These are phyloP conservation scores for Aspergillus viridinutans DNA, from an alignment of 2,329 filamentous ascomycete genomes.

Conservation along the genomic window DNA sequence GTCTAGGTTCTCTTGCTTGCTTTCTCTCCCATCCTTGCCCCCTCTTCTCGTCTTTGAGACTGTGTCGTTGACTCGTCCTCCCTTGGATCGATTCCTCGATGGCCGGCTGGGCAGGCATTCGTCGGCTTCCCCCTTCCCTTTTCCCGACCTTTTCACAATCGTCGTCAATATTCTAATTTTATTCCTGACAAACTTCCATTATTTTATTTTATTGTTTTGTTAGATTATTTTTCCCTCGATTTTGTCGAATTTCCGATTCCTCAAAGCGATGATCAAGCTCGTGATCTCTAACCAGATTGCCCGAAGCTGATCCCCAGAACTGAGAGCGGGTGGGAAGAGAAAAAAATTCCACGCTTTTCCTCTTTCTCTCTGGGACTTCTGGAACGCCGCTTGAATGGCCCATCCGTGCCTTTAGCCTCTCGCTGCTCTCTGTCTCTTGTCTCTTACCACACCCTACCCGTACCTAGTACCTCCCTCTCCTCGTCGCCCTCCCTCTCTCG, in stretches of 20 bases:
- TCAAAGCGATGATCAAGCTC: not conserved
- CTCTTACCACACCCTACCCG: too few species aligned
- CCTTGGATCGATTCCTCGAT: not conserved
- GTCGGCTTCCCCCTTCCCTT: not conserved
- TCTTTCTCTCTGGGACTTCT: slow-evolving; percentile 21
- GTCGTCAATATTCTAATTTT: not conserved
- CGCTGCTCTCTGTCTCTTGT: slow-evolving; percentile 3
- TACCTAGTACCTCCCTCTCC: slow-evolving; percentile 3
- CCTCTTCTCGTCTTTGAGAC: not conserved
- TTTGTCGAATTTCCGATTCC: not conserved
- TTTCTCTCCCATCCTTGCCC: not conserved
- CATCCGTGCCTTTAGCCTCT: slow-evolving; percentile 22
- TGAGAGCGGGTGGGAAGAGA: slow-evolving; percentile 12
- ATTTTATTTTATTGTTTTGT: not conserved
- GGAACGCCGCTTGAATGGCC: slow-evolving; percentile 24
- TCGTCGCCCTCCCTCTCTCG: slow-evolving; percentile 9
- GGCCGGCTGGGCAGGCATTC: not conserved
- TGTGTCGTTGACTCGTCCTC: too few species aligned
- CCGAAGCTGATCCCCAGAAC: too few species aligned
- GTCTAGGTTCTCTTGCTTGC: slow-evolving; percentile 3
- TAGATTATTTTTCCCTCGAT: not conserved
- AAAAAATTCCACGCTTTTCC: slow-evolving; percentile 23
- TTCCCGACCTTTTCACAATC: not conserved
- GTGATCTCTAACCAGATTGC: slow-evolving; percentile 1
- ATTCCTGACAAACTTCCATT: not conserved